A percentile compares a stretch with the other conserved stretches of the same genome.
Evolutionary conservation across 2,329 filamentous ascomycete species (phyloP).

Genomic region (Cercospora sp.): DNA sequence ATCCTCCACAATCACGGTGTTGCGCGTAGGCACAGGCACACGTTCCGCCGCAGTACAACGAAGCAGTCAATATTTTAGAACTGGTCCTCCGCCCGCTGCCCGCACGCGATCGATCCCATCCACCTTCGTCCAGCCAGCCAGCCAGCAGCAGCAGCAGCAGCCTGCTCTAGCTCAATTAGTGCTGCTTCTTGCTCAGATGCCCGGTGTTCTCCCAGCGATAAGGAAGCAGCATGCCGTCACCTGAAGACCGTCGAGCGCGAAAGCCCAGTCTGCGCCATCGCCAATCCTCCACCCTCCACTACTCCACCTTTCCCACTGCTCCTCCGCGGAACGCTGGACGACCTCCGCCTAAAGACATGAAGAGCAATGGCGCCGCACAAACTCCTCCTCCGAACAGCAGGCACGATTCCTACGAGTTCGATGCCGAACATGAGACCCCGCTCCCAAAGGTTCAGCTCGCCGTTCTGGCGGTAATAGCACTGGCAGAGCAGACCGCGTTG

Average conservation of each 20-base stretch:
- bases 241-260: conserved; percentile 7
- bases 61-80: not conserved
- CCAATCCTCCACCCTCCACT: conserved; percentile 62
- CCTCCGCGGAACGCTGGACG: conserved; percentile 67
- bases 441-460: conserved; percentile 80
- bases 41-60: not conserved
- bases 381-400: conserved; percentile 20
- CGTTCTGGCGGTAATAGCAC: conserved; percentile 80
- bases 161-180: conserved; percentile 1
- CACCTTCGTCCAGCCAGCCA: not conserved
- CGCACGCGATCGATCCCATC: not conserved
- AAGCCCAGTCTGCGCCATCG: conserved; percentile 39
- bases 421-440: conserved; percentile 60
- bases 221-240: conserved; percentile 15
- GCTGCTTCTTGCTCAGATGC: conserved; percentile 6
- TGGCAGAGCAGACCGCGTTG: conserved; percentile 92
- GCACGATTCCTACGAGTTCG: conserved; percentile 21
- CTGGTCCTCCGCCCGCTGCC: not conserved
- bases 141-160: not conserved
- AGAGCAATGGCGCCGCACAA: conserved; percentile 20
- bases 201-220: conserved; percentile 12
- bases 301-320: conserved; percentile 78
- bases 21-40: not conserved
- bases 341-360: conserved; percentile 41
- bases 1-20: not conserved